A percentile compares a stretch with the other conserved stretches of the same genome.
phyloP scores from a whole-genome alignment of 805 yeast species.

The Blastobotrys attinorum region DNA sequence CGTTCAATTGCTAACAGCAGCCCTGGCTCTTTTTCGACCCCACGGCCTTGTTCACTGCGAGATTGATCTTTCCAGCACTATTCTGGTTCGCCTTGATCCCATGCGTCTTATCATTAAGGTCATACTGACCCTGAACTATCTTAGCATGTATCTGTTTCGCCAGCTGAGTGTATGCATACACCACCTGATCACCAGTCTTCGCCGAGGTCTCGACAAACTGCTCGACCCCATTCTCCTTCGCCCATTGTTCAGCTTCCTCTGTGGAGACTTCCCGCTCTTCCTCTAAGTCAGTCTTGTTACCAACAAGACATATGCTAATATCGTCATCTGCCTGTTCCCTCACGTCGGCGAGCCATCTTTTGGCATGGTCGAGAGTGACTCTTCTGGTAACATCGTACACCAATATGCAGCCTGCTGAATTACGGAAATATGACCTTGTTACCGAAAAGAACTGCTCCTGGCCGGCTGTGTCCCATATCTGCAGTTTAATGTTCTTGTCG shows the following conservation, averaged over 20 bases:
- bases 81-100: conserved; percentile 21
- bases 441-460: conserved; percentile 32
- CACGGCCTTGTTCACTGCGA: conserved; percentile 11
- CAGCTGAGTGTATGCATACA: conserved; percentile 33
- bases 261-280: conserved; percentile 26
- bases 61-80: conserved; percentile 12
- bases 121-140: conserved; percentile 25
- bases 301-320: conserved; percentile 68
- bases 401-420: conserved; percentile 31
- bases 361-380: conserved; percentile 28
- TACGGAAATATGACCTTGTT: conserved; percentile 30
- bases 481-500: conserved; percentile 25
- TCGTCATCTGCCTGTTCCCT: conserved; percentile 58
- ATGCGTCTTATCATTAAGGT: conserved; percentile 22
- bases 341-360: conserved; percentile 72
- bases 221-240: conserved; percentile 37
- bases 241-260: conserved; percentile 37
- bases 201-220: conserved; percentile 51
- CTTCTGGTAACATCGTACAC: conserved; percentile 31
- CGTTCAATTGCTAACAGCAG: conserved; percentile 5
- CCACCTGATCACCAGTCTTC: conserved; percentile 52
- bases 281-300: conserved; percentile 64
- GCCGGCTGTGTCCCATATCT: conserved; percentile 32
- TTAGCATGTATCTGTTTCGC: conserved; percentile 27
- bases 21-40: conserved; percentile 4